phyloP scores from a whole-genome alignment of 2,329 filamentous ascomycete species.

The Exophiala sideris region DNA sequence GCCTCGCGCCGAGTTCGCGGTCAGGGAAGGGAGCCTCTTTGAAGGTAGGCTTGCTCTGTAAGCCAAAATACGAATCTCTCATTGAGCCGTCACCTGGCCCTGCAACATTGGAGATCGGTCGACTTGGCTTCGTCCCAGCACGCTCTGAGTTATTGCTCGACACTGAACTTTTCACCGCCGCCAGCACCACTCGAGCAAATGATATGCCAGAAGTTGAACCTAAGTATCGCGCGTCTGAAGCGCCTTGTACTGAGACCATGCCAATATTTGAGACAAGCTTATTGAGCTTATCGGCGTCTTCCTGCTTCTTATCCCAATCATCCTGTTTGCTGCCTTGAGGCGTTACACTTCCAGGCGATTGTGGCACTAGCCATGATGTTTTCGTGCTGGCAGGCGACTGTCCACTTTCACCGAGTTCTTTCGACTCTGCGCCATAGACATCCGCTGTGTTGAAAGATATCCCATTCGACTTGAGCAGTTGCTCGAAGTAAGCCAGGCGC shows the following conservation, averaged over 20 bases:
- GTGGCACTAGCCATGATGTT: conserved; percentile 12
- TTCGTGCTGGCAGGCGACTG: conserved; percentile 27
- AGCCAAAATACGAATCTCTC: conserved; percentile 94
- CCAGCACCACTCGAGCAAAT: conserved; percentile 90
- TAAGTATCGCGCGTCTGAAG: conserved; percentile 74
- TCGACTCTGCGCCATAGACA: conserved; percentile 57
- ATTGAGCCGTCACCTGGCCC: conserved; percentile 69
- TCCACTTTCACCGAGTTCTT: conserved; percentile 14
- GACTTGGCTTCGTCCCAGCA: conserved; percentile 58
- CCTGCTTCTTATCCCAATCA: conserved; percentile 40
- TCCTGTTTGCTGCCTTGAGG: conserved; percentile 30
- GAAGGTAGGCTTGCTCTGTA: conserved; percentile 86
- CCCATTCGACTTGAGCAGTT: conserved; percentile 64
- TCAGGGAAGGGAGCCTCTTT: conserved; percentile 81
- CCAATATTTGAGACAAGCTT: conserved; percentile 67
- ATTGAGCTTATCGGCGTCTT: conserved; percentile 61
- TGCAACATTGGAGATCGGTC: conserved; percentile 49
- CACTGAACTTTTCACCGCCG: conserved; percentile 78
- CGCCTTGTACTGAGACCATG: conserved; percentile 73
- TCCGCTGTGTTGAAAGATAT: conserved; percentile 69
- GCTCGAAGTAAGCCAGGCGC: conserved; percentile 77
- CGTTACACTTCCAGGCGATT: conserved; percentile 26
- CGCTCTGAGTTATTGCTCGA: conserved; percentile 60
- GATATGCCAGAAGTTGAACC: conserved; percentile 88
- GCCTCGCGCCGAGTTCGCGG: conserved; percentile 65